Conservation (phyloP, 2,329 filamentous ascomycete species). For the Pseudonectria foliicola region DNA sequence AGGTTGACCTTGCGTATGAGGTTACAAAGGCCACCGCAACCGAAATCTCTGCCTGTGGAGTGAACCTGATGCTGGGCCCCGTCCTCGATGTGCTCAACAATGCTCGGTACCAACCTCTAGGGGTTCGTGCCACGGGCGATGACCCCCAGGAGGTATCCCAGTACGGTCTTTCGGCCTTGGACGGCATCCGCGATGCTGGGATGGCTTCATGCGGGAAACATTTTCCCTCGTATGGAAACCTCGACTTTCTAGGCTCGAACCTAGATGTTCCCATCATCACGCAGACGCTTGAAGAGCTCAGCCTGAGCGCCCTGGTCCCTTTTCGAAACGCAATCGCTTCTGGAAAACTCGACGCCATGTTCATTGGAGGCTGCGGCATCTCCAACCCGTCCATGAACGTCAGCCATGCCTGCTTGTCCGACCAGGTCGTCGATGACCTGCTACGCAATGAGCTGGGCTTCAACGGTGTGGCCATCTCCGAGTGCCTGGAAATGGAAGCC, state of each 20-base stretch:
- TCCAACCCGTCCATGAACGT: slow-evolving; percentile 87
- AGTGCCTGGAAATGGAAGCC: slow-evolving; percentile 95
- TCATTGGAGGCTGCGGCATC: slow-evolving; percentile 91
- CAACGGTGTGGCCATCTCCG: slow-evolving; percentile 85
- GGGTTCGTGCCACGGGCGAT: slow-evolving; percentile 83
- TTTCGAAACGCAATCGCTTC: slow-evolving; percentile 85
- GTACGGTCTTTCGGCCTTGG: slow-evolving; percentile 84
- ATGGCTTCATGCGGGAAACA: slow-evolving; percentile 90
- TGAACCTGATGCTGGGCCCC: slow-evolving; percentile 92
- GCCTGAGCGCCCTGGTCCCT: slow-evolving; percentile 82
- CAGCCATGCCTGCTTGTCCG: slow-evolving; percentile 87
- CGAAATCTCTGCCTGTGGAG: slow-evolving; percentile 84
- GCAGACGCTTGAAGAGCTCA: slow-evolving; percentile 86
- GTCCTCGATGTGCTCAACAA: slow-evolving; percentile 93
- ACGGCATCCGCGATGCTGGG: slow-evolving; percentile 86
- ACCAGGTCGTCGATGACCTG: slow-evolving; percentile 87
- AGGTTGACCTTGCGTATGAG: slow-evolving; percentile 76
- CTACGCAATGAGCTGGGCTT: slow-evolving; percentile 85
- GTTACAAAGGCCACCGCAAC: slow-evolving; percentile 90
- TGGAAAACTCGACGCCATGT: slow-evolving; percentile 81
- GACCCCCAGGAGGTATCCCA: slow-evolving; percentile 93
- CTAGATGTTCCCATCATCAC: slow-evolving; percentile 93
- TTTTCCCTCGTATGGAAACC: slow-evolving; percentile 91
- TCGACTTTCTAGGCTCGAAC: slow-evolving; percentile 87
- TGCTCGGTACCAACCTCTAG: slow-evolving; percentile 80